Conservation (phyloP, 2,329 filamentous ascomycete genomes). For the Neonectria sp. region DNA sequence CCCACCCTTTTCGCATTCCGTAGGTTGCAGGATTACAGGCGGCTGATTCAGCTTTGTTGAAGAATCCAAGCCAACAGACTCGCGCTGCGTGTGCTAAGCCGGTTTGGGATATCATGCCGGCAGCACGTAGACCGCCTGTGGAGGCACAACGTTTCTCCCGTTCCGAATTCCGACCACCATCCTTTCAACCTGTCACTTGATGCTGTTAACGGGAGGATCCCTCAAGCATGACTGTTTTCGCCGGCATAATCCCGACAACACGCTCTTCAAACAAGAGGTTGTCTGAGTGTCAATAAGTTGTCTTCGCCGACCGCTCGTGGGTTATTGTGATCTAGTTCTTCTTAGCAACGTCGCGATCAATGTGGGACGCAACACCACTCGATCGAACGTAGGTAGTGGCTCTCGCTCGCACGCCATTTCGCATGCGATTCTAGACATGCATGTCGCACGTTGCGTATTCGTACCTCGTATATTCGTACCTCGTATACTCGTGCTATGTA, state of each 20-base stretch:
- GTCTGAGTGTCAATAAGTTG: not conserved
- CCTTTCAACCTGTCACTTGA: not conserved
- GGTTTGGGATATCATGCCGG: not conserved
- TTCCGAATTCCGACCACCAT: not conserved
- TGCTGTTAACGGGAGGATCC: not conserved
- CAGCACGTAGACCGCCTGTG: not conserved
- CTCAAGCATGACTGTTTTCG: not conserved
- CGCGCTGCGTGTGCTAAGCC: not conserved
- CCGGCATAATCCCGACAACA: not conserved
- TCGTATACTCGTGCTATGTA: not conserved
- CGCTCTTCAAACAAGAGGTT: not conserved
- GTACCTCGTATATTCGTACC: not conserved
- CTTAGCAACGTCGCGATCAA: not conserved
- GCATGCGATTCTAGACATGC: not conserved
- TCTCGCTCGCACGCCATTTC: not conserved
- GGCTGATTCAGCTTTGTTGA: constrained; percentile 29
- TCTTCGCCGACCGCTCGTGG: not conserved
- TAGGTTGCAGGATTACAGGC: constrained; percentile 24
- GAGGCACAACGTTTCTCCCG: not conserved
- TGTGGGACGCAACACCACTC: not conserved
- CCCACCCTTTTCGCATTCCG: not conserved
- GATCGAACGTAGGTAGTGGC: not conserved
- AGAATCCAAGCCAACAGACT: not conserved
- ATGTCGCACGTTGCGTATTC: not conserved
- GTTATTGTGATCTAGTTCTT: not conserved